These are phyloP conservation scores for Metschnikowia chrysomelidarum DNA, from an alignment of 805 yeast genomes.

Conservation along the genomic window DNA sequence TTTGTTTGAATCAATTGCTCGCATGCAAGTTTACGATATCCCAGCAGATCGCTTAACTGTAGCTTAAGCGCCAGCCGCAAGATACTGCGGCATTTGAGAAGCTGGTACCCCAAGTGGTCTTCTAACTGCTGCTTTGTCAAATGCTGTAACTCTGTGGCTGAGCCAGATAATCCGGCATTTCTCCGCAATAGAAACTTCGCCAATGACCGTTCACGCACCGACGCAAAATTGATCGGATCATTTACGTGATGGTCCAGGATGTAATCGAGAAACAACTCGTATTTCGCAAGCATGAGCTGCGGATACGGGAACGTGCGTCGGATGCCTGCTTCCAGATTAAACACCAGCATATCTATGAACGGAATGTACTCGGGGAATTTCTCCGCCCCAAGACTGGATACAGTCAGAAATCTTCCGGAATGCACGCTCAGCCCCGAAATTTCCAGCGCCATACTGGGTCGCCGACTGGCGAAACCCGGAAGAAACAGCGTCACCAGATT, in stretches of 20 bases:
- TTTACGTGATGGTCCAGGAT: conserved; percentile 29
- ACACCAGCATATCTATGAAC: conserved; percentile 12
- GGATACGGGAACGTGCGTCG: conserved; percentile 25
- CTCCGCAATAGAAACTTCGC: conserved; percentile 24
- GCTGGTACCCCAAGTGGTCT: conserved; percentile 29
- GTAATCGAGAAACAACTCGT: conserved; percentile 30
- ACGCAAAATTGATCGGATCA: conserved; percentile 41
- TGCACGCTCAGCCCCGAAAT: no score
- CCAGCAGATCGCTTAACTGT: conserved; percentile 2
- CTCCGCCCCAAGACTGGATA: conserved; percentile 14
- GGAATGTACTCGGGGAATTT: conserved; percentile 10
- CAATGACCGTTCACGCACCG: conserved; percentile 31
- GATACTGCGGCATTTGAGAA: conserved; percentile 27
- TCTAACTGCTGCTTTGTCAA: conserved; percentile 21
- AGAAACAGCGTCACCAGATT: conserved; percentile 2
- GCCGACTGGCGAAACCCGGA: conserved; percentile 4
- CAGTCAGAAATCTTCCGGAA: no score
- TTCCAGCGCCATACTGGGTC: conserved; percentile 8
- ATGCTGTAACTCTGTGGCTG: conserved; percentile 19
- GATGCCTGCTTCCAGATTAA: conserved; percentile 28
- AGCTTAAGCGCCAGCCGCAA: conserved; percentile 13
- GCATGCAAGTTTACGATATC: conserved; percentile 7
- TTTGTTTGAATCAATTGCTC: conserved; percentile 42
- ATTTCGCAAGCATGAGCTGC: conserved; percentile 29
- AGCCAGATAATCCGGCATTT: conserved; percentile 3